Percentiles rank a stretch among this genome's conserved stretches.
Evolutionary conservation across 495 filamentous ascomycete species (phyloP).

Genomic region (Xylaria castorea): DNA sequence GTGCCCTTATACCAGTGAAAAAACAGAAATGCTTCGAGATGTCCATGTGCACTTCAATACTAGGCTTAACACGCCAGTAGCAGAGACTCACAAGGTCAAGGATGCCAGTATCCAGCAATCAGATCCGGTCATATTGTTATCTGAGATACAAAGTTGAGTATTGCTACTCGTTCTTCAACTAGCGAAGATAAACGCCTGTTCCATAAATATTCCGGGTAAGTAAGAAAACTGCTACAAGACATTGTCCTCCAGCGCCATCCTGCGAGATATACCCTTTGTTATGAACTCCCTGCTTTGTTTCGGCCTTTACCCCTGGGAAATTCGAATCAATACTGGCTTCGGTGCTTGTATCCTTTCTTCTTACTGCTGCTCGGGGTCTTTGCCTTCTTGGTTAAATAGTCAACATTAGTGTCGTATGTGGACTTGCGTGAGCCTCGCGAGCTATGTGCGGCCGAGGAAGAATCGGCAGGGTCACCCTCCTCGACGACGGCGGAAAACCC

Average conservation of each 20-base stretch:
- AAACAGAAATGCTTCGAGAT: background rate
- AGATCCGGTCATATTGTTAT: background rate
- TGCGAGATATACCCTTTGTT: background rate
- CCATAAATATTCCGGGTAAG: background rate
- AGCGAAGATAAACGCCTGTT: background rate
- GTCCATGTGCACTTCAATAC: background rate
- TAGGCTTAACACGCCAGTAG: background rate
- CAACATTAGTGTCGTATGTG: slow-evolving; percentile 34
- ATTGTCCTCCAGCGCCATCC: background rate
- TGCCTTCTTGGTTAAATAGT: slow-evolving; percentile 38
- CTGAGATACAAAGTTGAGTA: background rate
- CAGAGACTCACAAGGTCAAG: background rate
- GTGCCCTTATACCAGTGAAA: background rate
- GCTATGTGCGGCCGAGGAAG: slow-evolving; percentile 31
- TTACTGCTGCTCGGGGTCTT: slow-evolving; percentile 38
- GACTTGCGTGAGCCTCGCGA: slow-evolving; percentile 33
- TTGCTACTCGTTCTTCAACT: background rate
- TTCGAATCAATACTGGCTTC: slow-evolving; percentile 33
- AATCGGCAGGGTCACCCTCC: slow-evolving; percentile 31
- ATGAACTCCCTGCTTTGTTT: background rate
- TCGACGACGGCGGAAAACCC: slow-evolving; percentile 36
- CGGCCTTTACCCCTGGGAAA: background rate
- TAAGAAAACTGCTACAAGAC: background rate
- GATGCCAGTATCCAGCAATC: background rate
- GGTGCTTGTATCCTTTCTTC: slow-evolving; percentile 42